These are phyloP conservation scores for Eutrema heterophyllum DNA, from an alignment of 345 rosid species.

Conservation along the genomic window DNA sequence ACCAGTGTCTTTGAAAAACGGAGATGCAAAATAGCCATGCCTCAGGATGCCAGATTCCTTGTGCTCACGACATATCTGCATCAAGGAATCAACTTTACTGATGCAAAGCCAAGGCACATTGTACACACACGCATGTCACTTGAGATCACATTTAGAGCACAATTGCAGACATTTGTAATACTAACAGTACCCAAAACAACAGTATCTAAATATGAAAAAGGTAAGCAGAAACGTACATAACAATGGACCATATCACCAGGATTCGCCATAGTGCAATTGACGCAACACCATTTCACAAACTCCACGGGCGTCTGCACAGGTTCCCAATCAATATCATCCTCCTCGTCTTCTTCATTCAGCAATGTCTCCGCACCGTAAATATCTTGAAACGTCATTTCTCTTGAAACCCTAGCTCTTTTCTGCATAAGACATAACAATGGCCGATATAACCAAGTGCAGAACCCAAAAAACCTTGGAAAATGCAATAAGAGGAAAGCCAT, in stretches of 20 bases:
- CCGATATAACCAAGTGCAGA: neutral
- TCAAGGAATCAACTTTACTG: constrained; percentile 15
- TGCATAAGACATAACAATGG: constrained; percentile 19
- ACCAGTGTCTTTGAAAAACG: no score
- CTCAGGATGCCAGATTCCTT: constrained; percentile 75
- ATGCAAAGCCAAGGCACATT: constrained; percentile 8
- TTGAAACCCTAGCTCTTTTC: constrained; percentile 44
- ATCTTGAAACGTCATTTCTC: constrained; percentile 72
- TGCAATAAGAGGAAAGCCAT: neutral
- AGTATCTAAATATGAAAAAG: no score
- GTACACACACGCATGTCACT: neutral
- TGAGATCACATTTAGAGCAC: no score
- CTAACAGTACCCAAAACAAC: no score
- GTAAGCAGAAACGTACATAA: no score
- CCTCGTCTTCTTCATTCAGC: no score
- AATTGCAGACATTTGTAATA: no score
- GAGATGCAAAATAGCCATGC: no score
- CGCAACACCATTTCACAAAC: constrained; percentile 75
- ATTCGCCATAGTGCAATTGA: constrained; percentile 88
- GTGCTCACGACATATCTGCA: constrained; percentile 91
- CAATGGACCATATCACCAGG: constrained; percentile 60
- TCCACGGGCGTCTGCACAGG: constrained; percentile 58
- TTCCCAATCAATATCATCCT: constrained; percentile 95
- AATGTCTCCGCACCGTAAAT: constrained; percentile 44
- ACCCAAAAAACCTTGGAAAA: neutral